Conservation (phyloP, 768 basidiomycete species). For the Mycena albidolilacea region DNA sequence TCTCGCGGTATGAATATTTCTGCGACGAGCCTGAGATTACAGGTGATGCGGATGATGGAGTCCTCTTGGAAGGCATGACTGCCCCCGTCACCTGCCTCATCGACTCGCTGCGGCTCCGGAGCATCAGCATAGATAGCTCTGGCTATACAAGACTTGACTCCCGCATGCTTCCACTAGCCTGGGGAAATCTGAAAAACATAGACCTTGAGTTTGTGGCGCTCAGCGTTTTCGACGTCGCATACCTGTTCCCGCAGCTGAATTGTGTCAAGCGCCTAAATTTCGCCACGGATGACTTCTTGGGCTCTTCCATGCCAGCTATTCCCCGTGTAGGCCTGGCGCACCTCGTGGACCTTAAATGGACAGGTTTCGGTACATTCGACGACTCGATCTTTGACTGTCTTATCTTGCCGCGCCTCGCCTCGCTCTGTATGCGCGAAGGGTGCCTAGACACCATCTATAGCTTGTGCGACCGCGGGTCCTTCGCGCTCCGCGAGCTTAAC, state of each 20-base stretch:
- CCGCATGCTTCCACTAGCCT: constrained; percentile 2
- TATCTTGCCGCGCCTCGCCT: constrained; percentile 7
- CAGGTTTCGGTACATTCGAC: constrained; percentile 1
- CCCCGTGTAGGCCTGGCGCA: neutral
- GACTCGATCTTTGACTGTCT: constrained; percentile 1
- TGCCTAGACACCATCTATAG: neutral
- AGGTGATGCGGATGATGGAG: neutral
- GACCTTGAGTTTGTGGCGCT: constrained; percentile 1
- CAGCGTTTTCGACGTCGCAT: neutral
- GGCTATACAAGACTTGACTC: neutral
- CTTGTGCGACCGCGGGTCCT: neutral
- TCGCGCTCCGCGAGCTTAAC: neutral
- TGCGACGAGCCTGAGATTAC: neutral
- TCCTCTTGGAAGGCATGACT: neutral
- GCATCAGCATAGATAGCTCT: neutral
- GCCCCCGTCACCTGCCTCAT: neutral
- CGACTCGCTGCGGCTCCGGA: neutral
- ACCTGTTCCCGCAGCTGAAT: neutral
- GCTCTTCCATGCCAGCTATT: constrained; percentile 3
- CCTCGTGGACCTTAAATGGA: neutral
- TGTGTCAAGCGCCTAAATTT: neutral
- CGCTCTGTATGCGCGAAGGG: neutral
- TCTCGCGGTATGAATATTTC: constrained; percentile 13
- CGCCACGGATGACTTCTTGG: neutral
- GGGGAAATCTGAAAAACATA: constrained; percentile 9